phyloP scores from a whole-genome alignment of 2,329 filamentous ascomycete species.

The Colletotrichum plurivorum region DNA sequence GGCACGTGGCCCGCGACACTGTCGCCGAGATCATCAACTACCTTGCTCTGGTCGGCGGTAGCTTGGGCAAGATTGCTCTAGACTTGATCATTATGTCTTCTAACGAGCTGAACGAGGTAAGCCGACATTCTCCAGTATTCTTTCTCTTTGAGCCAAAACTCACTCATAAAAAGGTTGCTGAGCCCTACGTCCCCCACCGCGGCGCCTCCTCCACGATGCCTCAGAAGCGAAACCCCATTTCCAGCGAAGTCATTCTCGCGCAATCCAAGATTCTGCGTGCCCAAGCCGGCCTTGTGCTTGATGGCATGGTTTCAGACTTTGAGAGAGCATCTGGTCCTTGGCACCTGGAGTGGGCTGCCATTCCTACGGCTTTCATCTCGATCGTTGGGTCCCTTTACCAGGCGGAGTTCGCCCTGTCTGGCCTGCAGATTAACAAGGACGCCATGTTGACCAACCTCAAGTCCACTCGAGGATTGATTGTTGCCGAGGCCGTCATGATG shows the following conservation, averaged over 20 bases:
- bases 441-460: conserved; percentile 65
- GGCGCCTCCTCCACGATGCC: conserved; percentile 71
- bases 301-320: conserved; percentile 71
- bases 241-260: conserved; percentile 68
- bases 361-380: conserved; percentile 68
- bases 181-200: conserved; percentile 68
- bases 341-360: conserved; percentile 71
- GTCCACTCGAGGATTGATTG: conserved; percentile 67
- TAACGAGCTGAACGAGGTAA: conserved; percentile 60
- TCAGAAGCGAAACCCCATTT: conserved; percentile 72
- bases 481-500: conserved; percentile 74
- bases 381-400: conserved; percentile 67
- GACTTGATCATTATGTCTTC: conserved; percentile 72
- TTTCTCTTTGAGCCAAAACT: not conserved
- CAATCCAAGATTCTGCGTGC: conserved; percentile 67
- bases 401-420: conserved; percentile 66
- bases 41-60: conserved; percentile 66
- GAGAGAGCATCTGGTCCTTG: conserved; percentile 71
- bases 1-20: conserved; percentile 69
- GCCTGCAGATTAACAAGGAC: conserved; percentile 64
- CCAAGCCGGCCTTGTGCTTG: conserved; percentile 65
- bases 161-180: conserved; percentile 60
- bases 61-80: conserved; percentile 68
- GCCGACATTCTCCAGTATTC: not conserved
- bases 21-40: conserved; percentile 68